A percentile compares a stretch with the other conserved stretches of the same genome.
Conservation (phyloP, 1,284 basidiomycete species). For the Malassezia caprae region DNA sequence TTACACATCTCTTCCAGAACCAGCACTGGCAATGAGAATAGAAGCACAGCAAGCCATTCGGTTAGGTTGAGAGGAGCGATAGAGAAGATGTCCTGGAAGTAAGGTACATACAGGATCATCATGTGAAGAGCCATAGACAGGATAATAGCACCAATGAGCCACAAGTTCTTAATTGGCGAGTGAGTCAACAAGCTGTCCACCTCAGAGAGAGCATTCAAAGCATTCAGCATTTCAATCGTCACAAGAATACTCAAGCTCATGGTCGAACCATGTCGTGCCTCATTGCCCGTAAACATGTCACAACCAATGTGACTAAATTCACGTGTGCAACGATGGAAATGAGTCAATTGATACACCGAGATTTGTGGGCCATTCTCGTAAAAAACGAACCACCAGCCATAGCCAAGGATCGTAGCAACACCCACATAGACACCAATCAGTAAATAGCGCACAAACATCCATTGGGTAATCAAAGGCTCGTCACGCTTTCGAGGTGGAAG, state of each 20-base stretch:
- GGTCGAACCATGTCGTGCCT: slow-evolving; percentile 72
- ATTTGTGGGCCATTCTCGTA: slow-evolving; percentile 85
- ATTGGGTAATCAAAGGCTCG: slow-evolving; percentile 80
- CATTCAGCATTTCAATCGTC: slow-evolving; percentile 97
- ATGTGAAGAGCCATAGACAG: slow-evolving; percentile 78
- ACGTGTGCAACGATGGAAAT: slow-evolving; percentile 56
- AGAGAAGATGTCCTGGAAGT: slow-evolving; percentile 56
- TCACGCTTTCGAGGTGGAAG: slow-evolving; percentile 75
- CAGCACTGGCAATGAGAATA: slow-evolving; percentile 76
- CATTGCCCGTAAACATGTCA: slow-evolving; percentile 76
- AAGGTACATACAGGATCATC: slow-evolving; percentile 24
- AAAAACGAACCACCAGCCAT: slow-evolving; percentile 97
- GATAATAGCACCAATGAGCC: slow-evolving; percentile 59
- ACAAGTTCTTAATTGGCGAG: slow-evolving; percentile 86
- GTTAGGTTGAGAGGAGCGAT: slow-evolving; percentile 80
- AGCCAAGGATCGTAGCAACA: slow-evolving; percentile 85
- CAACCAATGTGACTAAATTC: slow-evolving; percentile 82
- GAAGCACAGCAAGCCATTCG: slow-evolving; percentile 92
- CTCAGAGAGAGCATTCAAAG: slow-evolving; percentile 96
- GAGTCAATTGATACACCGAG: slow-evolving; percentile 76
- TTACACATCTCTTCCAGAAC: slow-evolving; percentile 85
- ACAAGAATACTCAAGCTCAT: slow-evolving; percentile 90
- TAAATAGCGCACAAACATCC: slow-evolving; percentile 92
- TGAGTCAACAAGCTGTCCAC: slow-evolving; percentile 81
- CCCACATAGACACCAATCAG: slow-evolving; percentile 89